These are phyloP conservation scores for Trichosporon sp. DNA, from an alignment of 1,284 basidiomycete species.

Conservation along the genomic window DNA sequence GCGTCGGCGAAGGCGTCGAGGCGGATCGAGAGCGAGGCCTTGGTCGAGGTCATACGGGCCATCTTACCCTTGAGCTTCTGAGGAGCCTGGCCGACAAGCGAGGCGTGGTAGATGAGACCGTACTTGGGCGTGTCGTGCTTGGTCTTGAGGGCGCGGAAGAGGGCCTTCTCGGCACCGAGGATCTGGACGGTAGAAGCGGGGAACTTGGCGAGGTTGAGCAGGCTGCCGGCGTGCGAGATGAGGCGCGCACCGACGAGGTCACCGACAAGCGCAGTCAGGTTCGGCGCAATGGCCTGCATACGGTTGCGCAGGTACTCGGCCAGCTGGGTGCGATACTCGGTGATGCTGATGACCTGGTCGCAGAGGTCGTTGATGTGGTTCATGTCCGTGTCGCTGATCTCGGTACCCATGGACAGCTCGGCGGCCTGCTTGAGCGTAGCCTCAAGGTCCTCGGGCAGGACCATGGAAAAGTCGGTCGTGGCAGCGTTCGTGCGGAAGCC, in stretches of 20 bases:
- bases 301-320: conserved; percentile 88
- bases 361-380: conserved; percentile 89
- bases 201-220: conserved; percentile 97
- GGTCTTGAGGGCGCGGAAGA: conserved; percentile 96
- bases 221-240: conserved; percentile 94
- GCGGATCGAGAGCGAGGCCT: conserved; percentile 91
- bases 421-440: conserved; percentile 84
- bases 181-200: conserved; percentile 98
- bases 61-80: conserved; percentile 99
- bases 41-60: conserved; percentile 99
- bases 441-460: conserved; percentile 93
- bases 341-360: conserved; percentile 95
- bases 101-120: conserved; percentile 93
- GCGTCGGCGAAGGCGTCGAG: conserved; percentile 91
- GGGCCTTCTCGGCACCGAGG: conserved; percentile 93
- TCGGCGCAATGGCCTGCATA: conserved; percentile 97
- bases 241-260: conserved; percentile 92
- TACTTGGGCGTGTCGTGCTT: conserved; percentile 99
- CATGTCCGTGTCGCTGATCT: conserved; percentile 94
- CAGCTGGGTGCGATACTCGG: conserved; percentile 84
- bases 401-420: conserved; percentile 97
- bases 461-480: conserved; percentile 74
- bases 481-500: conserved; percentile 91
- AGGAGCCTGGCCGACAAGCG: conserved; percentile 92
- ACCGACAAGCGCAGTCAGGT: conserved; percentile 86